phyloP scores from a whole-genome alignment of 2,329 filamentous ascomycete species.

The Leptographium galeiforme region DNA sequence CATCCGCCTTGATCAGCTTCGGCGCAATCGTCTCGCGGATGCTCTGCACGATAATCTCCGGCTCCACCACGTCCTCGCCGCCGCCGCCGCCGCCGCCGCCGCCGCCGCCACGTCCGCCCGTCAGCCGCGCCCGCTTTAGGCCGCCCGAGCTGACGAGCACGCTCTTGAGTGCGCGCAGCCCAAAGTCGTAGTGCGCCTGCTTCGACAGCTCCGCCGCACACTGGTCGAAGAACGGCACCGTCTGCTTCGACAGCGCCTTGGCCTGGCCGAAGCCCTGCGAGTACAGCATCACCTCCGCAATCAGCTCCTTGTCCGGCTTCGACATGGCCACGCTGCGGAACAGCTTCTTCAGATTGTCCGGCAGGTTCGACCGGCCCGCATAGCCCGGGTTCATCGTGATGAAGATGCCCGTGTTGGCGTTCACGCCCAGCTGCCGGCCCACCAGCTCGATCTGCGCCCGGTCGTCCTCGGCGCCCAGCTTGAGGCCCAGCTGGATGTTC shows the following conservation, averaged over 20 bases:
- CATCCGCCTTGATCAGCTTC: slow-evolving; percentile 87
- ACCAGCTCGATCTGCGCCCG: slow-evolving; percentile 71
- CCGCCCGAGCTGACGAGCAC: slow-evolving; percentile 95
- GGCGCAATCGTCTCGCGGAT: slow-evolving; percentile 96
- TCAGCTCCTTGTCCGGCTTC: slow-evolving; percentile 97
- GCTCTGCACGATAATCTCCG: slow-evolving; percentile 97
- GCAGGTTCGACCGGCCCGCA: slow-evolving; percentile 91
- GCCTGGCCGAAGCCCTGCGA: slow-evolving; percentile 98
- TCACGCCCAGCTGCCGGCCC: slow-evolving; percentile 78
- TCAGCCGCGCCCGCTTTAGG: slow-evolving; percentile 73
- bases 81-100: slow-evolving; percentile 32
- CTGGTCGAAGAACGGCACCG: slow-evolving; percentile 95
- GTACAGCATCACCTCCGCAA: slow-evolving; percentile 99
- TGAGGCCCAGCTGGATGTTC: slow-evolving; percentile 93
- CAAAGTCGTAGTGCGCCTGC: slow-evolving; percentile 98
- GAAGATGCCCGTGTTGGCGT: slow-evolving; percentile 92
- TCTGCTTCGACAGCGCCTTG: slow-evolving; percentile 84
- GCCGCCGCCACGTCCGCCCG: slow-evolving; percentile 26
- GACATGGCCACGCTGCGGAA: slow-evolving; percentile 99
- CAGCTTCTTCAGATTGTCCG: slow-evolving; percentile 97
- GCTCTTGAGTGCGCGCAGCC: slow-evolving; percentile 93
- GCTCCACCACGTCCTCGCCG: slow-evolving; percentile 66
- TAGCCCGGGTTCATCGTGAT: slow-evolving; percentile 99
- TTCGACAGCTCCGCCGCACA: slow-evolving; percentile 74
- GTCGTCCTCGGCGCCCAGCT: slow-evolving; percentile 67